Evolutionary conservation across 2,329 filamentous ascomycete genomes (phyloP).

Genomic region (Fusarium papillatum): DNA sequence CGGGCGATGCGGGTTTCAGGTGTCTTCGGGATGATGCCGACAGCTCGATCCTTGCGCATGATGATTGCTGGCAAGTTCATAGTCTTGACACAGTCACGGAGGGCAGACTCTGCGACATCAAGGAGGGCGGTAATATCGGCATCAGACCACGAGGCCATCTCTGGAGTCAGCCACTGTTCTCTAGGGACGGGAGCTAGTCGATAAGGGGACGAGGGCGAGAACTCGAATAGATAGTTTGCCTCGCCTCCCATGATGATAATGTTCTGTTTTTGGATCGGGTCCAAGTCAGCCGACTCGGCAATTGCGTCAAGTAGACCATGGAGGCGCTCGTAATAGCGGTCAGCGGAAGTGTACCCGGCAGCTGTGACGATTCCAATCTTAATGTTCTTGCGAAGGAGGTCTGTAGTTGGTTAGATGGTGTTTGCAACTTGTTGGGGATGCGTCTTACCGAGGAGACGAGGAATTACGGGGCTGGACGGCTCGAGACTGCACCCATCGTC

Average conservation of each 20-base stretch:
- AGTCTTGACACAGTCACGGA: slow-evolving; percentile 84
- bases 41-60: slow-evolving; percentile 89
- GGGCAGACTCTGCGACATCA: slow-evolving; percentile 87
- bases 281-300: slow-evolving; percentile 68
- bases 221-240: slow-evolving; percentile 94
- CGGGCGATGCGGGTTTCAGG: slow-evolving; percentile 79
- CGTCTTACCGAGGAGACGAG: slow-evolving; percentile 64
- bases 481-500: slow-evolving; percentile 88
- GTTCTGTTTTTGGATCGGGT: slow-evolving; percentile 78
- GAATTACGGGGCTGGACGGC: slow-evolving; percentile 82
- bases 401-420: slow-evolving; percentile 46
- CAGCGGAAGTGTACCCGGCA: slow-evolving; percentile 91
- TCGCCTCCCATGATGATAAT: slow-evolving; percentile 96
- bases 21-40: slow-evolving; percentile 79
- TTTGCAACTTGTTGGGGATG: not conserved
- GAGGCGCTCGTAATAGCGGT: slow-evolving; percentile 88
- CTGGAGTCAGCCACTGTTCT: slow-evolving; percentile 79
- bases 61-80: slow-evolving; percentile 85
- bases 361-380: slow-evolving; percentile 97
- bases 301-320: slow-evolving; percentile 90
- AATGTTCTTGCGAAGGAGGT: slow-evolving; percentile 82
- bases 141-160: slow-evolving; percentile 84
- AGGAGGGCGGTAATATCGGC: slow-evolving; percentile 84
- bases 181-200: slow-evolving; percentile 78
- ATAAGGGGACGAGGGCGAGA: slow-evolving; percentile 73